Evolutionary conservation across 2,329 filamentous ascomycete genomes (phyloP), one percentile per base, ranked within the genome.

Genomic region (Alternaria brassicicola): DNA sequence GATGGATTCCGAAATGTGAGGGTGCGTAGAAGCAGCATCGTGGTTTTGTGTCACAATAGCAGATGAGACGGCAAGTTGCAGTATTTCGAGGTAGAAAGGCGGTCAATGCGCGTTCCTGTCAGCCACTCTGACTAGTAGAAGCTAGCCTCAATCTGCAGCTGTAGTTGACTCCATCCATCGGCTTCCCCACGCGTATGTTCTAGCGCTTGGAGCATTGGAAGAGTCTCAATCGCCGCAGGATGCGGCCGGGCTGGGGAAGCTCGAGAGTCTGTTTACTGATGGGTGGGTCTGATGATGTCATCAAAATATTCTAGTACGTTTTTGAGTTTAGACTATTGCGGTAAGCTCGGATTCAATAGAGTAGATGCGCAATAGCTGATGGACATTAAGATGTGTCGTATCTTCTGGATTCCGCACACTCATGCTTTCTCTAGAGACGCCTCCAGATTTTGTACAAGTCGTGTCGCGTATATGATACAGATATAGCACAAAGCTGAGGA

Each of bases 401-500:
- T 49, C 42, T 54, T 57, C 23, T 47, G 50, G 48, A 54, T 26
- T 48, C n/a, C 33, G 42, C 35, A 48, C 55, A 56, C 57, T 55
- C 55, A 59, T 63, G 52, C 52, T 50, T 62, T 43, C 47, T 59
- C 54, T 62, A 59, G 59, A 61, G 64, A 64, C 57, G 48, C 62
- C 64, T 50, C 62, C 57, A 67, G 66, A 70, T 68, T 63, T 68
- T 66, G 64, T 73, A 72, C 68, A 73, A 58, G 64, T 67, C 67
- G 63, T 65, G 63, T 62, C 60, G 63, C 49, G 53, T 52, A 52
- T 74, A 73, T 73, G 63, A 65, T 71, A 74, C 69, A 73, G 63
- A 63, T 73, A 70, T 72, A 68, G 63, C 65, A 71, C 69, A 73
- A 63, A 71, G 70, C 65, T 71, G 71, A 73, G 71, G 64, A 72